Evolutionary conservation across 2,329 filamentous ascomycete genomes (phyloP).

Genomic region (Neopestalotiopsis rosae): DNA sequence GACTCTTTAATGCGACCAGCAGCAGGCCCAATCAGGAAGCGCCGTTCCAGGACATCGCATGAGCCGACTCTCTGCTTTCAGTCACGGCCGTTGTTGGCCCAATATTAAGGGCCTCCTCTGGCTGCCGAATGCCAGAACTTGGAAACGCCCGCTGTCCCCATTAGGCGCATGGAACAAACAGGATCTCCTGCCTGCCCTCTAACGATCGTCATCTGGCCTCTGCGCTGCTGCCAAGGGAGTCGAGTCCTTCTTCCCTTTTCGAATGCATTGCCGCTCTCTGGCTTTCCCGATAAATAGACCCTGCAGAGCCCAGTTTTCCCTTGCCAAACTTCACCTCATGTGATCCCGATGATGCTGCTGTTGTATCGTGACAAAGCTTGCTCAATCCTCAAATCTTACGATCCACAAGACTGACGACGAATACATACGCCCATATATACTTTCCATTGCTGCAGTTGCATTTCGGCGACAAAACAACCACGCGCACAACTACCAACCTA

Average conservation of each 20-base stretch:
- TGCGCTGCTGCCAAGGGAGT: slow-evolving; percentile 9
- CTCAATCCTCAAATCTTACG: background rate
- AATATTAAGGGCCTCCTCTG: slow-evolving; percentile 10
- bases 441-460: no score
- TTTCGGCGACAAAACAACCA: background rate
- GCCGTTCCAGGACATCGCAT: slow-evolving; percentile 5
- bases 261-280: background rate
- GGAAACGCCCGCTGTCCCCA: slow-evolving; percentile 17
- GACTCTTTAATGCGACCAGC: slow-evolving; percentile 30
- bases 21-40: slow-evolving; percentile 16
- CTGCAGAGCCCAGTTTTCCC: background rate
- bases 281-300: slow-evolving; percentile 8
- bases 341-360: background rate
- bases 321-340: background rate
- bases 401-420: background rate
- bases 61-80: slow-evolving; percentile 13
- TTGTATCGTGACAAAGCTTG: background rate
- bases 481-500: background rate
- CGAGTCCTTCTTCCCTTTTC: background rate
- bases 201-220: slow-evolving; percentile 18
- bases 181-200: slow-evolving; percentile 6
- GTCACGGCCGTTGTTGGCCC: slow-evolving; percentile 15
- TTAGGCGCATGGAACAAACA: slow-evolving; percentile 10
- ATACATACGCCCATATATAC: no score
- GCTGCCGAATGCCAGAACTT: slow-evolving; percentile 7